Base-by-base conservation (phyloP, 306 rosid species). In the Pyrus communis region DNA sequence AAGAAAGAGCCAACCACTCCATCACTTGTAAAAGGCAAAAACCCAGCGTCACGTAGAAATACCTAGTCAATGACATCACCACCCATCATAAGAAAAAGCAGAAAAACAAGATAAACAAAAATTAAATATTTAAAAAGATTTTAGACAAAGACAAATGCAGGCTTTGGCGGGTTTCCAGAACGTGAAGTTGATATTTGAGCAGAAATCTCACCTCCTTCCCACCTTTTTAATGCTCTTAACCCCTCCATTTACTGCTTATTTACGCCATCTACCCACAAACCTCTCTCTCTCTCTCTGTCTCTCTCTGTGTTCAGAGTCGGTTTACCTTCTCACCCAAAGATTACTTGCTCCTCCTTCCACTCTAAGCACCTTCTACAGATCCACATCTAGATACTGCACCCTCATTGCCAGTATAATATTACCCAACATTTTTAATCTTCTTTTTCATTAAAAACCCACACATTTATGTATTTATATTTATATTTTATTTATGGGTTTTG, bases 121-220 rank as follows among this genome's bases (percentile, higher is more conserved):
- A 15, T 15, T 15, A 45, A 49, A 49, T 42, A 49, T 42, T 42
- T 9, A 42, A 42, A 42, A 42, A 5, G 21, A 51, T 51, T 73
- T 58, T 22, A 73, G 22, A 25, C 62, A 43, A 7, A 60, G 74
- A 68, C 76, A 57, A 74, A 55, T 73, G 62, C 15, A 71, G 82
- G 75, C 49, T 73, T 85, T 88, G 84, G 87, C 86, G 83, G 86
- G 87, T 83, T 87, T 63, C 70, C 70, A 74, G 78, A 74, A 40
- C 38, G 70, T 78, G 87, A 85, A 73, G 82, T 81, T 83, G 89
- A 85, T 81, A 55, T 77, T 4, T 42, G 81, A 85, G 68, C 91
- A 76, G 67, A 82, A 75, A 65, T 7, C 40, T 33, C 22, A 87
- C 84, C 91, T 83, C 89, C 73, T 62, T 62, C 80, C 81, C 74